Evolutionary conservation across 371 early-diverging fungal genomes (phyloP), one percentile per base, ranked within the genome.

Genomic region (Batrachochytrium dendrobatidis): DNA sequence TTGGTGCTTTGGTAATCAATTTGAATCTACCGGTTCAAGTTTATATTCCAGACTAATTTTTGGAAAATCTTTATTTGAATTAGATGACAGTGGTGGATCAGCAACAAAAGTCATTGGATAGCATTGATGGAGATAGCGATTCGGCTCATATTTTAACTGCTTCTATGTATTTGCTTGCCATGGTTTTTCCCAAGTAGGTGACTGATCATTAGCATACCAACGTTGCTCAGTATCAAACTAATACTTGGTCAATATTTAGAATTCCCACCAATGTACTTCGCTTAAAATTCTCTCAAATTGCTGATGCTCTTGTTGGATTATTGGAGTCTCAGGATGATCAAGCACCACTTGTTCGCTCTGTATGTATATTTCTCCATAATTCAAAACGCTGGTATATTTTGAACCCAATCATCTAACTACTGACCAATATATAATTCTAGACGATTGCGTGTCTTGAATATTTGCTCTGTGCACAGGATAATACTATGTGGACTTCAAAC

Each of bases 391-490:
- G 4, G 8, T 53, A 30, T 29, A 24, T 30, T 4, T 24, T 22
- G 3, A 8, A 55, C 6, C 34, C 43, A 25, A 20, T 28, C 32
- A 34, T 49, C 7, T 24, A 20, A 10, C 34, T 34, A 34, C 66
- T 31, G 24, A 50, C 12, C 28, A 35, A 22, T 28, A 55, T 26
- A 39, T 60, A 20, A 39, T n/a, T 56, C 43, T 50, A 72, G 59
- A 31, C 86, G 49, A 68, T 90, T 51, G 80, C 83, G n/a, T 92
- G 92, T 69, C 64, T 91, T 45, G 91, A 94, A 69, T 71, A 72
- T 48, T 70, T 93, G n/a, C 75, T 95, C 62, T 73, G 77, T 20
- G 83, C 84, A 3, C 92, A 89, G 70, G 94, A 94, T 61, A 77
- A 72, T 25, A 70, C 76, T 5, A 73, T 79, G 32, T 95, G 95